Base-by-base conservation (phyloP, 768 basidiomycete species). In the Amanita jacksonii region DNA sequence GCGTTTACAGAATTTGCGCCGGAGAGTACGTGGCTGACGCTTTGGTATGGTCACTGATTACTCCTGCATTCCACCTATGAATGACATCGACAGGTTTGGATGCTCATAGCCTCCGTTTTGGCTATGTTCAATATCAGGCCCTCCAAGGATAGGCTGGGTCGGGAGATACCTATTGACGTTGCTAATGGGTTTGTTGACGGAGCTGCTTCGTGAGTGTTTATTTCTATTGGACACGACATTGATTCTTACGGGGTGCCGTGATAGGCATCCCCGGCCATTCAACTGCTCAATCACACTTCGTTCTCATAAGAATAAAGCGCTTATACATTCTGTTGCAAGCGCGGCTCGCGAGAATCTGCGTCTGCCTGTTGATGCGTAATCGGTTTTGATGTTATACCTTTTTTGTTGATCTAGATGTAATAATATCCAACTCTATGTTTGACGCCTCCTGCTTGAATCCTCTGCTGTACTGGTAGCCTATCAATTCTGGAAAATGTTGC, bases 171-270 rank as follows among this genome's bases (percentile, higher is more conserved):
- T n/a, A 53, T 56, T 22, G 52, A 54, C 16, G 64, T 68, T 0
- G 55, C 60, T 0, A 62, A 66, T 20, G 38, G 23, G 12, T 62
- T 39, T 2, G 49, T 54, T 31, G 46, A 57, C 25, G 57, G 61
- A 18, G 57, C 63, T 5, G 62, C 66, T 47, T 63, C 62, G 66
- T 64, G 40, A 43, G 54, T 28, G 6, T 6, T n/a, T 43, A 19
- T 4, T 31, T 28, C 6, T 12, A 6, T 28, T 6, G 27, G 27
- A 28, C 7, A 6, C 27, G 27, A 28, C 12, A 28, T 28, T 28
- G 12, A 28, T 28, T 28, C 7, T 28, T 28, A n/a, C n/a, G n/a
- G n/a, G 6, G 7, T 12, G 12, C 12, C 27, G 12, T 28, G 24
- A n/a, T 12, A 28, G 27, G 6, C 7, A 28, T 6, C 27, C 27